Base-by-base conservation (phyloP, 345 rosid species). In the Salix suchowensis region DNA sequence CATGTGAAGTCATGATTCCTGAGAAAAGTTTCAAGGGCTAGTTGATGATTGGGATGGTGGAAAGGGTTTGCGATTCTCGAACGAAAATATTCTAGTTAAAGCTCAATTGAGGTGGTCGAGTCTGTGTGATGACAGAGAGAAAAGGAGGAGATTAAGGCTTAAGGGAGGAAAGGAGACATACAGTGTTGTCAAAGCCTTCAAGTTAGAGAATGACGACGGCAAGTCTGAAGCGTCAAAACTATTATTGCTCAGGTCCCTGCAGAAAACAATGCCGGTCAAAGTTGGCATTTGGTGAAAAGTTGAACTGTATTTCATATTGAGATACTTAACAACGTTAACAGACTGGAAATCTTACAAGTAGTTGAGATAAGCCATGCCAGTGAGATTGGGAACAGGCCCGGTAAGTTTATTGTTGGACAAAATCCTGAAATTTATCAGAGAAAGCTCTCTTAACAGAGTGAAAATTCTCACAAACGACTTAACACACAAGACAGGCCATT, bases 231-330 rank as follows among this genome's bases (percentile, higher is more conserved):
- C 9, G 4, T 77, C 81, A 44, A 96, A 92, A 67, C 81, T 85
- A 46, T 93, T 96, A 82, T 90, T 93, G 82, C 98, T 91, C 73
- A 93, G 62, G 76, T 91, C 98, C 86, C 99, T 96, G 88, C 76
- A 77, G 24, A 77, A 34, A 76, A 77, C 4, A 50, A 62, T 19
- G 32, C 21, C 19, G 4, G 55, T 80, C 40, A 70, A 15, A 36
- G 32, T 73, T 42, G 10, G 32, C 61, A 64, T 24, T 24, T 24
- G 0, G 24, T 24, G 24, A 24, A 24, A 24, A 24, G 24, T 24
- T 24, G 24, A 24, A 24, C 24, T 24, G 24, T 24, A 24, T 24
- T 24, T 24, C 24, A 24, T 4, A 74, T 10, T 7, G 40, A 39
- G 40, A 39, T 39, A 39, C 40, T 10, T 39, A 0, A 32, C 34